These are phyloP conservation scores for Claviceps purpurea DNA, from an alignment of 2,329 filamentous ascomycete genomes.

Conservation along the genomic window DNA sequence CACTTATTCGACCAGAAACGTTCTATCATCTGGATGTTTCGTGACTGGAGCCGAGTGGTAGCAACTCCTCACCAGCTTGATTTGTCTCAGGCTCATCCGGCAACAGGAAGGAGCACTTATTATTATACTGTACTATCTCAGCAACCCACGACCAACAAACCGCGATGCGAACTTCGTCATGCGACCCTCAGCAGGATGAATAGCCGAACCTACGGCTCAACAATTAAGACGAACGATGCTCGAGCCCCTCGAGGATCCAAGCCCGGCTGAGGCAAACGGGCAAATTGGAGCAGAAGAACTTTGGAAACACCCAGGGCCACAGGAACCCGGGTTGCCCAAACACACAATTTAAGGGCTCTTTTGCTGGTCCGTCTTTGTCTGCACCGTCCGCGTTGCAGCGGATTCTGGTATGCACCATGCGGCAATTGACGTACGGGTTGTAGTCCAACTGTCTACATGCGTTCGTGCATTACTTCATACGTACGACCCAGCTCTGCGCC, in stretches of 20 bases:
- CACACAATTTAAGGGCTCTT: neutral
- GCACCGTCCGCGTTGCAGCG: neutral
- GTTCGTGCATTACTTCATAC: neutral
- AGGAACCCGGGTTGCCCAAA: neutral
- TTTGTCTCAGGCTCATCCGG: neutral
- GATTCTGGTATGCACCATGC: neutral
- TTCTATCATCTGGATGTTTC: neutral
- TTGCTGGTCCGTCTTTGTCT: neutral
- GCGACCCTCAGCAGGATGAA: neutral
- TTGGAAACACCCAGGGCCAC: neutral
- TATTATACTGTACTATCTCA: neutral
- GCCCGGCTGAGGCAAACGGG: neutral
- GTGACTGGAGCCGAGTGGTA: neutral
- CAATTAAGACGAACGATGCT: neutral
- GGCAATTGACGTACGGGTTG: neutral
- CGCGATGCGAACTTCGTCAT: neutral
- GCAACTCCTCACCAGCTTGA: neutral
- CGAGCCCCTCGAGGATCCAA: neutral
- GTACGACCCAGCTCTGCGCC: neutral
- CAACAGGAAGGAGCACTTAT: neutral
- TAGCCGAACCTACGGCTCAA: neutral
- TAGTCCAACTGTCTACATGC: neutral
- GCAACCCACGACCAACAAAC: neutral
- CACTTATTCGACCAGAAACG: neutral
- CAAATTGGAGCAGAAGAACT: neutral